phyloP scores from a whole-genome alignment of 1,139 yeast species.

The Wickerhamomyces sp. region DNA sequence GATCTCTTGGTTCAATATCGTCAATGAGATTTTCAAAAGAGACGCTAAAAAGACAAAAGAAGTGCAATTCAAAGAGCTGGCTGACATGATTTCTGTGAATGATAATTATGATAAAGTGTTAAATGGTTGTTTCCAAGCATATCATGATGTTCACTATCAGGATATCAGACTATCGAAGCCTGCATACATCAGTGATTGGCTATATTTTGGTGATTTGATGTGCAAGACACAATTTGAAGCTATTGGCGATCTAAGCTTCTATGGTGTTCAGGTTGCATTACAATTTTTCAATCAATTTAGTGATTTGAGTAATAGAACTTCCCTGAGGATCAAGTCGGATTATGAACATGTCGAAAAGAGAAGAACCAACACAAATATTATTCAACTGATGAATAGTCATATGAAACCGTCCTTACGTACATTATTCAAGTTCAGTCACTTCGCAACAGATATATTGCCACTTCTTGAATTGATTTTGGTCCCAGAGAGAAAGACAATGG shows the following conservation, averaged over 20 bases:
- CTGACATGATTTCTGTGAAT: conserved; percentile 41
- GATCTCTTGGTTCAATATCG: conserved; percentile 54
- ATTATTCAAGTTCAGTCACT: conserved; percentile 7
- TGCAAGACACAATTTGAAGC: conserved; percentile 38
- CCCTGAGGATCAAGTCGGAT: conserved; percentile 35
- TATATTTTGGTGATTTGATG: conserved; percentile 58
- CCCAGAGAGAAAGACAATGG: conserved; percentile 33
- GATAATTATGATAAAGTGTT: conserved; percentile 59
- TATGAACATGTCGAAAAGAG: conserved; percentile 31
- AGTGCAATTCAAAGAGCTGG: conserved; percentile 42
- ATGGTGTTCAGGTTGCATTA: conserved; percentile 53
- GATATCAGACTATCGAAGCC: conserved; percentile 69
- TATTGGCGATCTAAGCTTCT: conserved; percentile 48
- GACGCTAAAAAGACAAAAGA: conserved; percentile 38
- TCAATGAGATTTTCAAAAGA: conserved; percentile 50
- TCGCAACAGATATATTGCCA: conserved; percentile 38
- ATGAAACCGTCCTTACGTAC: conserved; percentile 15
- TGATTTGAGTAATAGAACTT: conserved; percentile 43
- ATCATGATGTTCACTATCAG: conserved; percentile 49
- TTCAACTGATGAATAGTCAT: conserved; percentile 9
- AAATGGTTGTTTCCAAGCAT: conserved; percentile 68
- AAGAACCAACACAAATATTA: conserved; percentile 11
- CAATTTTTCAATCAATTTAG: conserved; percentile 65
- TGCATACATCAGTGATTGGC: conserved; percentile 68
- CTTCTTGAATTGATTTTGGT: conserved; percentile 40